Base-by-base conservation (phyloP, 2,329 filamentous ascomycete species). In the Talaromyces amestolkiae region DNA sequence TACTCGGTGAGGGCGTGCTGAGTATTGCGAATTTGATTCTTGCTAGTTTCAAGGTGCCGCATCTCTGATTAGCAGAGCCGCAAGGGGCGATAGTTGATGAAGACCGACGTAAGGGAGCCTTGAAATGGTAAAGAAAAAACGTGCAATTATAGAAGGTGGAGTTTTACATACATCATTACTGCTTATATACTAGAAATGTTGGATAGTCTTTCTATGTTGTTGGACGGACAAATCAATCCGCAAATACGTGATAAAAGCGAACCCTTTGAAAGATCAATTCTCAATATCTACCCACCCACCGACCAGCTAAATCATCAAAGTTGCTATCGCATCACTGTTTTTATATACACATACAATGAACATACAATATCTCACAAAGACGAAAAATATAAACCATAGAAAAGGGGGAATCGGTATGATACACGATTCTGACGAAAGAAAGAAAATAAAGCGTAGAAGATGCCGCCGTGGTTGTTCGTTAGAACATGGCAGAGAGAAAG, bases 1-100 rank as follows among this genome's bases (percentile, higher is more conserved):
- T 99, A 69, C 82, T 99, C 8, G 93, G 94, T 0, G 94, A 98
- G 76, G 94, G 94, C 0, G 87, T 98, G 69, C 81, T 97, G 69
- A 97, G 93, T 74, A 97, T 99, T 72, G 85, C 95, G 31, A 98
- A 97, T 75, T 78, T 99, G 64, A 80, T 91, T 9, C 81, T 99
- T 73, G 92, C 96, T 64, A 93, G 90, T 75, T 81, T 88, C 10
- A 79, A 83, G 3, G 90, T 96, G 65, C 90, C 92, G 60, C 92
- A 95, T 82, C 79, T 92, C 37, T 90, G 76, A 75, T 31, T 10
- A n/a, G 15, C 49, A 33, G 19, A 9, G 13, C 24, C 4, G n/a
- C 0, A 15, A 24, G 22, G 35, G 35, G 13, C 35, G 9, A 37
- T 37, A 37, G 35, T 11, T 37, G 35, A 37, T 11, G 13, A 37